Conservation (phyloP, 192 early-diverging fungal genomes). For the Gigaspora rosea region DNA sequence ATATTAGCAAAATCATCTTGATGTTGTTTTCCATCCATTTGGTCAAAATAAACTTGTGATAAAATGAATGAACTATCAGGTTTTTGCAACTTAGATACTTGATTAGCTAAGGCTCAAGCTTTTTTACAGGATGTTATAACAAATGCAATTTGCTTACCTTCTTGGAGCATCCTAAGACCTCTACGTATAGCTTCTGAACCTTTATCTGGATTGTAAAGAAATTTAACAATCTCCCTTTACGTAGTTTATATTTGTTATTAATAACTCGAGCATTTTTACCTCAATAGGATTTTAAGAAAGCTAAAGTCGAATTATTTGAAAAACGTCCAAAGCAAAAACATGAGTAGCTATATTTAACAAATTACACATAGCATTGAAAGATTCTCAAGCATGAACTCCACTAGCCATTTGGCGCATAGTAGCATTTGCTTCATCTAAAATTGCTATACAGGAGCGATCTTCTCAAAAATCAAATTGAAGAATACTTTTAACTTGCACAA, state of each 20-base stretch:
- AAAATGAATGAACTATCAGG: constrained; percentile 15
- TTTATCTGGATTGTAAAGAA: background rate
- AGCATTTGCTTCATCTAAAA: too few species aligned
- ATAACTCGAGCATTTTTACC: too few species aligned
- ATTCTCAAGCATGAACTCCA: constrained; percentile 15
- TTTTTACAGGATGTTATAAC: constrained; percentile 25
- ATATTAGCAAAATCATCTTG: constrained; percentile 24
- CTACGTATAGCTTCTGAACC: constrained; percentile 15
- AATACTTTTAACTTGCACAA: background rate
- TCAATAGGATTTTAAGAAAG: too few species aligned
- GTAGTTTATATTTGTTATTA: too few species aligned
- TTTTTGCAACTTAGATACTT: constrained; percentile 15
- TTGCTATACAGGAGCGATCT: background rate
- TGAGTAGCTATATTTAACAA: constrained; percentile 2
- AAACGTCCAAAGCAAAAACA: too few species aligned
- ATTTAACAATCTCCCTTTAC: too few species aligned
- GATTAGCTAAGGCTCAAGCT: constrained; percentile 5
- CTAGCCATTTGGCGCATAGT: constrained; percentile 7
- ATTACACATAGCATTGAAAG: constrained; percentile 7
- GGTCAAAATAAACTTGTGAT: constrained; percentile 26
- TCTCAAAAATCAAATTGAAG: background rate
- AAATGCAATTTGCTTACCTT: constrained; percentile 20
- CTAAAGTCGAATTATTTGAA: too few species aligned
- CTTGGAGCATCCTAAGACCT: constrained; percentile 25
- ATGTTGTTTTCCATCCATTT: constrained; percentile 26